These are phyloP conservation scores for Volvariella volvacea DNA, from an alignment of 1,284 basidiomycete species.

Conservation along the genomic window DNA sequence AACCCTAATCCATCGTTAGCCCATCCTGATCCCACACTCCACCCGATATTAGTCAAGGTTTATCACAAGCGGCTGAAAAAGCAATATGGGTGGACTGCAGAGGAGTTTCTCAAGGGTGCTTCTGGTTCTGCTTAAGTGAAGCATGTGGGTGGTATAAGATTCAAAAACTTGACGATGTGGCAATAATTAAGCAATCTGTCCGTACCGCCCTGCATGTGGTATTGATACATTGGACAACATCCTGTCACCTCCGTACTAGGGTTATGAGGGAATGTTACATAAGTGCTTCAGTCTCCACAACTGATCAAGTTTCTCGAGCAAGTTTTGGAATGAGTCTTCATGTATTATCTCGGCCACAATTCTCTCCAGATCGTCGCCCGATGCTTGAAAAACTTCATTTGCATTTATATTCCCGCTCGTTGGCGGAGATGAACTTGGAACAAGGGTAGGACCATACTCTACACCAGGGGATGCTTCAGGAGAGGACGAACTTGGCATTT, in stretches of 20 bases:
- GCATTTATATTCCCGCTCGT: too few species aligned
- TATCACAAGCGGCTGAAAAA: conserved; percentile 54
- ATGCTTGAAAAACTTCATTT: neutral
- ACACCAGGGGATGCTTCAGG: too few species aligned
- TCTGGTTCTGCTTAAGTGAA: neutral
- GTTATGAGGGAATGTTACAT: neutral
- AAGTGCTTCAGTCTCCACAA: conserved; percentile 20
- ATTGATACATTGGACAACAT: too few species aligned
- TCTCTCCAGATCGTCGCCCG: too few species aligned
- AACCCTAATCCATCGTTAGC: conserved; percentile 32
- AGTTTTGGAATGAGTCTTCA: neutral
- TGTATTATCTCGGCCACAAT: neutral
- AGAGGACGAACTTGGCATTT: too few species aligned
- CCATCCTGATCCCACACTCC: conserved; percentile 63
- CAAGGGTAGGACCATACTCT: too few species aligned
- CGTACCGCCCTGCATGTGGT: too few species aligned
- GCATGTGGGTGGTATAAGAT: conserved; percentile 7
- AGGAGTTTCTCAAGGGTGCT: conserved; percentile 35
- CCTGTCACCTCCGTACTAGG: too few species aligned
- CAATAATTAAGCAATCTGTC: too few species aligned
- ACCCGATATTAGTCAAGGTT: conserved; percentile 41
- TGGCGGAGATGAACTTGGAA: too few species aligned
- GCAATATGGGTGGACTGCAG: conserved; percentile 66
- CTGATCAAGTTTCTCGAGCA: conserved; percentile 31
- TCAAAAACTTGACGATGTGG: too few species aligned